Percentiles rank a stretch among this genome's conserved stretches.
Conservation (phyloP, 2,329 filamentous ascomycete genomes). For the Xylariomycetidae sp. region DNA sequence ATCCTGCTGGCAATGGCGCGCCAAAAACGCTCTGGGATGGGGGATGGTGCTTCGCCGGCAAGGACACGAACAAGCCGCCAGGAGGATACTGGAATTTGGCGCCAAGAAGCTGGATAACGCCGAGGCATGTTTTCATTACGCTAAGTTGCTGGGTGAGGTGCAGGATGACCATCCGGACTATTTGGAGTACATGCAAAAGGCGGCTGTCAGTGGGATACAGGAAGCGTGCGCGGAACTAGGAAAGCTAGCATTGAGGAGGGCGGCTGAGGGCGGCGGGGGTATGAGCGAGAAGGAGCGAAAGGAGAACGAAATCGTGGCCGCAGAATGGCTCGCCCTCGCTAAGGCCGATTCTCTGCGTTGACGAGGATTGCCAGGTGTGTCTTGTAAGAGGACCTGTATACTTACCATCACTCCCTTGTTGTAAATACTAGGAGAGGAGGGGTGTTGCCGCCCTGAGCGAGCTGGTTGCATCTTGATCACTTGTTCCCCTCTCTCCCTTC, state of each 20-base stretch:
- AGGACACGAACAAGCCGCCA: conserved; percentile 16
- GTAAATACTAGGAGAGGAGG: no score
- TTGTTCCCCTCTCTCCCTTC: no score
- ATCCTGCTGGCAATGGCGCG: conserved; percentile 31
- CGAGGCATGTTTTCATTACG: conserved; percentile 21
- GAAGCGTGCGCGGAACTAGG: conserved; percentile 25
- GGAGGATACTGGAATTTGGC: conserved; percentile 16
- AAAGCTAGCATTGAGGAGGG: conserved; percentile 9
- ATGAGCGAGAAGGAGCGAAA: conserved; percentile 14
- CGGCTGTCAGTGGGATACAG: conserved; percentile 24
- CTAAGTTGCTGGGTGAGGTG: conserved; percentile 18
- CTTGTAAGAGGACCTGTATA: no score
- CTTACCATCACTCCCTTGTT: no score
- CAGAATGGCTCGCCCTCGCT: conserved; percentile 25
- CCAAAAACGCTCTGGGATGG: conserved; percentile 24
- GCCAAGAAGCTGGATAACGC: conserved; percentile 28
- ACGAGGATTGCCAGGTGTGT: no score
- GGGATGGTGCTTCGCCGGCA: conserved; percentile 21
- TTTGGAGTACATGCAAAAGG: conserved; percentile 22
- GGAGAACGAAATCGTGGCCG: conserved; percentile 14
- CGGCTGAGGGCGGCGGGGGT: conserved; percentile 6
- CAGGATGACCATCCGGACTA: conserved; percentile 16
- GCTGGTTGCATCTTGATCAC: no score
- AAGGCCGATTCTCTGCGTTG: no score
- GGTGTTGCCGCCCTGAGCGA: no score